A percentile compares a stretch with the other conserved stretches of the same genome.
phyloP scores from a whole-genome alignment of 2,329 filamentous ascomycete genomes.

The Emergomyces orientalis region DNA sequence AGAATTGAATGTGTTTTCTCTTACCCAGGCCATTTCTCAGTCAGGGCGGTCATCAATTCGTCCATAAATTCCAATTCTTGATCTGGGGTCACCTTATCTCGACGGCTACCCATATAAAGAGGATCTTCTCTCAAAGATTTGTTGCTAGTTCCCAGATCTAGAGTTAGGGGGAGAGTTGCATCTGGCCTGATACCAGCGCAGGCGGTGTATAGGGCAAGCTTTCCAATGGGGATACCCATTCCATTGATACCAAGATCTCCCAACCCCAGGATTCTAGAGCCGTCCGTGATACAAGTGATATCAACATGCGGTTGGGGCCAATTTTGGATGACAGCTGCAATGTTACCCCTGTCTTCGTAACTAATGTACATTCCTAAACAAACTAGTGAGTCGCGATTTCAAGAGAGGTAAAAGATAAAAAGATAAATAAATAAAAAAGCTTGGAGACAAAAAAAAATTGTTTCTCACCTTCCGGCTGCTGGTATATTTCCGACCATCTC shows the following conservation, averaged over 20 bases:
- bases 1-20: slow-evolving; percentile 22
- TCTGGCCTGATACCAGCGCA: slow-evolving; percentile 88
- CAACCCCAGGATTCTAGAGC: slow-evolving; percentile 80
- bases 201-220: slow-evolving; percentile 87
- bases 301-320: slow-evolving; percentile 86
- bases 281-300: slow-evolving; percentile 95
- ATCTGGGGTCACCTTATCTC: slow-evolving; percentile 65
- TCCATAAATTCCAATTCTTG: slow-evolving; percentile 90
- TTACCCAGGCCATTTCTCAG: slow-evolving; percentile 62
- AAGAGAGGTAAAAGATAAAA: slow-evolving; percentile 1
- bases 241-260: slow-evolving; percentile 95
- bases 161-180: slow-evolving; percentile 51
- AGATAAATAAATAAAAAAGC: neutral
- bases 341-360: slow-evolving; percentile 84
- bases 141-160: slow-evolving; percentile 57
- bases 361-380: slow-evolving; percentile 71
- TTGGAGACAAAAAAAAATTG: neutral
- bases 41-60: slow-evolving; percentile 88
- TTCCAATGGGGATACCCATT: slow-evolving; percentile 96
- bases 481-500: slow-evolving; percentile 93
- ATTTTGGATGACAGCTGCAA: slow-evolving; percentile 79
- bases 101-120: slow-evolving; percentile 84
- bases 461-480: slow-evolving; percentile 67
- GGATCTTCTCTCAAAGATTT: slow-evolving; percentile 61
- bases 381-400: slow-evolving; percentile 8